Base-by-base conservation (phyloP, 768 basidiomycete genomes). In the Butyriboletus loyo region DNA sequence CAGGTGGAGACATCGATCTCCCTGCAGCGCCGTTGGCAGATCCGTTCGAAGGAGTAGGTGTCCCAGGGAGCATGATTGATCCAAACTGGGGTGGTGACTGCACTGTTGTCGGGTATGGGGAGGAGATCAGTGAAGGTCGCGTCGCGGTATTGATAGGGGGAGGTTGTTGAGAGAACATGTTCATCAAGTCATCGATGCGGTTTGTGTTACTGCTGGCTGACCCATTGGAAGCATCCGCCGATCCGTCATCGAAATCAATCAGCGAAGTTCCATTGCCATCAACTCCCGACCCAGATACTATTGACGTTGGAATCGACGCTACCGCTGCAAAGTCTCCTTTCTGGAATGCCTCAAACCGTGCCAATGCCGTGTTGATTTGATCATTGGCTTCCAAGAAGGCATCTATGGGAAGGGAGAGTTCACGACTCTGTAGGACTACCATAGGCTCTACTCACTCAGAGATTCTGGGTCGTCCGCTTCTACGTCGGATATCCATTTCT, bases 401-500 rank as follows among this genome's bases (percentile, higher is more conserved):
- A 55, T 95, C 95, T 93, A 19, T 22, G n/a, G 7, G 32, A 36
- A 44, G 53, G 31, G 35, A 3, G n/a, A n/a, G n/a, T 55, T 40
- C 41, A 45, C 19, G 37, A 42, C 19, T 15, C 19, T 21, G 30
- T 7, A 22, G 42, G 13, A 27, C 13, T 4, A 34, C 22, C 22
- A 28, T 11, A 6, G 38, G 19, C 7, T 9, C 24, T 30, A 71
- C 81, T 54, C 62, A 94, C 92, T 89, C 59, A 98, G 81, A 30
- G 92, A 89, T 58, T 94, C 92, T 4, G 92, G 83, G 69, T 95
- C 92, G 36, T 93, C 87, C 3, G 84, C 78, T 62, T 93, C 88
- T 17, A 92, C 93, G 60, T 98, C 93, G 10, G 89, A 91, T 52
- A 98, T 90, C 96, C 97, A 98, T 64, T 93, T 96, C 71, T 99